Conservation (phyloP, 352 stramenopile species). For the Phytophthora pini region DNA sequence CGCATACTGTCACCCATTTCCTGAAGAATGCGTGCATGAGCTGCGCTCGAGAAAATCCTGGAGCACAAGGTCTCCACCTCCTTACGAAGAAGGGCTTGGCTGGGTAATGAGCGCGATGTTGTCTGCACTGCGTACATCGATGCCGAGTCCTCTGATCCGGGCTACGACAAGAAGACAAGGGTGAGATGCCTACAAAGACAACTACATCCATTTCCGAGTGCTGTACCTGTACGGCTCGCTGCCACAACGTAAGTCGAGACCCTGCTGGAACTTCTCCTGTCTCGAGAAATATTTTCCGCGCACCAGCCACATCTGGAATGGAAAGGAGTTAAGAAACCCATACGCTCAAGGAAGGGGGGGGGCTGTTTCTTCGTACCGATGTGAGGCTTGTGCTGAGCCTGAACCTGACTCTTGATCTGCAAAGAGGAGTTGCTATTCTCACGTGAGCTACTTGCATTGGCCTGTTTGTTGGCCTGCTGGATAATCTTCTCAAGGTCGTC, state of each 20-base stretch:
- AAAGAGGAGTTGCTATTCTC: constrained; percentile 65
- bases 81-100: constrained; percentile 61
- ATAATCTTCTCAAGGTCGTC: constrained; percentile 69
- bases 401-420: constrained; percentile 70
- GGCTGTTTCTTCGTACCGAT: constrained; percentile 29
- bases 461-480: constrained; percentile 56
- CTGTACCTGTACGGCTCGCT: constrained; percentile 53
- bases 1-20: constrained; percentile 51
- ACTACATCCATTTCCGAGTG: background rate
- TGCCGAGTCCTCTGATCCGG: constrained; percentile 43
- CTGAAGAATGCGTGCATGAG: constrained; percentile 49
- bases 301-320: constrained; percentile 39
- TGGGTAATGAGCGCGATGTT: constrained; percentile 61
- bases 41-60: constrained; percentile 63
- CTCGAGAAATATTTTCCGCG: constrained; percentile 43
- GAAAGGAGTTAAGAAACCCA: background rate
- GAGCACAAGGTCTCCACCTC: constrained; percentile 74
- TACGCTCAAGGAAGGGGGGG: too few species aligned
- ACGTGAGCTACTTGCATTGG: constrained; percentile 42
- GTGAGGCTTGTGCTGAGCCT: constrained; percentile 31
- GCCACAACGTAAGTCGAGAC: constrained; percentile 64
- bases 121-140: constrained; percentile 81
- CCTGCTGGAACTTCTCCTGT: constrained; percentile 46
- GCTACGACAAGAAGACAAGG: constrained; percentile 12
- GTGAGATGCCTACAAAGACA: constrained; percentile 1